These are phyloP conservation scores for Sporothrix globosa DNA, from an alignment of 2,329 filamentous ascomycete species.

Conservation along the genomic window DNA sequence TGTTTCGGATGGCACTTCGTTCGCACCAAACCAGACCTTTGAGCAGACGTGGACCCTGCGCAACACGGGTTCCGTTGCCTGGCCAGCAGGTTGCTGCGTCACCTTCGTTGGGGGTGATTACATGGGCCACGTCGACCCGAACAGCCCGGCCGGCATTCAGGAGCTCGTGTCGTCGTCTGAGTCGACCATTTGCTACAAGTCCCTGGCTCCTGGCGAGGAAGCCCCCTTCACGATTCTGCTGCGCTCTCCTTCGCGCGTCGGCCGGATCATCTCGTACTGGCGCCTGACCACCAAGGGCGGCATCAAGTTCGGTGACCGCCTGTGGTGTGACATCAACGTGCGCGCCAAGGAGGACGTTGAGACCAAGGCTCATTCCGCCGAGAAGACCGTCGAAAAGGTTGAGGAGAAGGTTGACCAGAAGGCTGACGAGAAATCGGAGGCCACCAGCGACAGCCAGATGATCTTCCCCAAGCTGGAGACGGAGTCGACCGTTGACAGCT, in stretches of 20 bases:
- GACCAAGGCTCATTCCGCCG: conserved; percentile 33
- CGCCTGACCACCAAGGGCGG: conserved; percentile 82
- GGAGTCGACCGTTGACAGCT: conserved; percentile 81
- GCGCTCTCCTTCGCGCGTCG: conserved; percentile 74
- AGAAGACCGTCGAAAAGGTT: conserved; percentile 42
- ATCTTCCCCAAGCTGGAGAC: conserved; percentile 97
- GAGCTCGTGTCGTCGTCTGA: conserved; percentile 79
- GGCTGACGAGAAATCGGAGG: conserved; percentile 49
- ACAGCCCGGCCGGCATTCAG: conserved; percentile 74
- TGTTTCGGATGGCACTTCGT: conserved; percentile 73
- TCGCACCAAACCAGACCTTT: conserved; percentile 74
- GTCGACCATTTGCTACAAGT: conserved; percentile 73
- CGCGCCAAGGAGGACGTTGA: conserved; percentile 45
- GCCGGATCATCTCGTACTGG: conserved; percentile 94
- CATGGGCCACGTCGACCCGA: conserved; percentile 88
- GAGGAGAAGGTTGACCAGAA: conserved; percentile 50
- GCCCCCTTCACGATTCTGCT: conserved; percentile 82
- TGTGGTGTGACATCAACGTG: conserved; percentile 93
- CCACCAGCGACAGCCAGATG: conserved; percentile 67
- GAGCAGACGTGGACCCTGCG: conserved; percentile 89
- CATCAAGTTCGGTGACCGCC: conserved; percentile 82
- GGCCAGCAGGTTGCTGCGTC: conserved; percentile 88
- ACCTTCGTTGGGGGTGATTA: conserved; percentile 92
- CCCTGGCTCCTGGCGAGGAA: conserved; percentile 73
- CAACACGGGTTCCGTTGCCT: conserved; percentile 76